Base-by-base conservation (phyloP, 1,139 yeast genomes). In the Magnusiomyces sp. region DNA sequence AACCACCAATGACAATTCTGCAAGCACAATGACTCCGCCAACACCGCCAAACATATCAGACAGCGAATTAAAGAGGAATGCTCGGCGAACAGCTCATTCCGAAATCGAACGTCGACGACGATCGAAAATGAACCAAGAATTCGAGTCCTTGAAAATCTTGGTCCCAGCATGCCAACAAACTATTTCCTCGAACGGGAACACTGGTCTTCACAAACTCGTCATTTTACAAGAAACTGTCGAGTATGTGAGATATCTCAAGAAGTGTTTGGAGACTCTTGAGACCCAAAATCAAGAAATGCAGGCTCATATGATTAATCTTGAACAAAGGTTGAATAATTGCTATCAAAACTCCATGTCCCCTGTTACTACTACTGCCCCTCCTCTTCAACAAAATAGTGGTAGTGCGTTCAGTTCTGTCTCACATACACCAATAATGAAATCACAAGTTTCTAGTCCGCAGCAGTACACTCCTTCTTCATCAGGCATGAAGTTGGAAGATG, bases 211-310 rank as follows among this genome's bases (percentile, higher is more conserved):
- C 68, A 86, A 86, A 65, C 73, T 86, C 54, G 86, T 89, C 13
- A 84, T 86, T 31, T 68, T 86, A 45, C 88, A 85, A 64, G 83
- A 88, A 19, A 80, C 92, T 0, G 95, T 86, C 29, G 90, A 84
- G 59, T 85, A 86, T 62, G 81, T 86, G 54, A 72, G 79, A 54
- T 83, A 83, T 60, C 70, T 86, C 46, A 89, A 84, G 46, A 54
- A 55, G 31, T 57, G 64, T 43, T 49, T 62, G 27, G 58, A 55
- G 36, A 46, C 55, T 1, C 52, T 58, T 16, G 59, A 59, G 19
- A 36, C 43, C 20, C 17, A 17, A n/a, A 27, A 33, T 27, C 14
- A 40, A 19, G 49, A 34, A 27, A 34, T 39, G 41, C 50, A 20
- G 33, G 40, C 6, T 14, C 53, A 40, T 41, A 44, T 38, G 34